These are phyloP conservation scores for Arthrobotrys entomopaga DNA, from an alignment of 2,329 filamentous ascomycete genomes.

Conservation along the genomic window DNA sequence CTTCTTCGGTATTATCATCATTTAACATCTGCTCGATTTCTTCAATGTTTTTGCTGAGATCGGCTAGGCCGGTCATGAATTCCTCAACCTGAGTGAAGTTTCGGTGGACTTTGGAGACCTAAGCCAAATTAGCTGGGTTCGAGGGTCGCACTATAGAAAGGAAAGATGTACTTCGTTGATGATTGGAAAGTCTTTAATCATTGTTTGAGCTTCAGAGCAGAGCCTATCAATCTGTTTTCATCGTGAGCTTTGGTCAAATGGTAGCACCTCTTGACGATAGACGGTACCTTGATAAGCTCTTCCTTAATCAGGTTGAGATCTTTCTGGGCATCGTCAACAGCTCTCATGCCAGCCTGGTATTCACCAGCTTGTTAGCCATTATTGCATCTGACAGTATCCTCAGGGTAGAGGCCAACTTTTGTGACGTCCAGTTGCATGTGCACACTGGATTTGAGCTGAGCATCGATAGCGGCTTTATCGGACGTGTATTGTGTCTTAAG, in stretches of 20 bases:
- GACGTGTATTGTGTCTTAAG: constrained; percentile 92
- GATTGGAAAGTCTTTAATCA: constrained; percentile 94
- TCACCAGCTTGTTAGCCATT: constrained; percentile 33
- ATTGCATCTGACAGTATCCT: background rate
- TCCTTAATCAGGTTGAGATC: constrained; percentile 94
- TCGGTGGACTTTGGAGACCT: constrained; percentile 86
- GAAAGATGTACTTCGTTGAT: constrained; percentile 73
- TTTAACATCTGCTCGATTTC: constrained; percentile 80
- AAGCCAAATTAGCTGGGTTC: constrained; percentile 19
- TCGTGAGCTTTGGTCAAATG: constrained; percentile 18
- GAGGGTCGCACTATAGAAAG: background rate
- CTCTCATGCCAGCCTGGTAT: constrained; percentile 82
- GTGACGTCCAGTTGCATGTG: constrained; percentile 94
- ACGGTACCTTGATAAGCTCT: constrained; percentile 83
- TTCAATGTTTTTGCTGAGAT: constrained; percentile 80
- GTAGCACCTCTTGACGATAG: background rate
- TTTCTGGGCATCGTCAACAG: constrained; percentile 88
- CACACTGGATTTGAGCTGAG: constrained; percentile 85
- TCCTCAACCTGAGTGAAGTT: constrained; percentile 94
- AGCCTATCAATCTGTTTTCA: constrained; percentile 80
- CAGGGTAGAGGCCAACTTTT: constrained; percentile 61
- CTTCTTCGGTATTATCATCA: constrained; percentile 79
- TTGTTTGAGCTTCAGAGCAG: constrained; percentile 95
- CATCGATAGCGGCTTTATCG: constrained; percentile 91
- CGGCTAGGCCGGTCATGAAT: constrained; percentile 91